Conservation (phyloP, 345 rosid genomes). For the Erodium maritimum region DNA sequence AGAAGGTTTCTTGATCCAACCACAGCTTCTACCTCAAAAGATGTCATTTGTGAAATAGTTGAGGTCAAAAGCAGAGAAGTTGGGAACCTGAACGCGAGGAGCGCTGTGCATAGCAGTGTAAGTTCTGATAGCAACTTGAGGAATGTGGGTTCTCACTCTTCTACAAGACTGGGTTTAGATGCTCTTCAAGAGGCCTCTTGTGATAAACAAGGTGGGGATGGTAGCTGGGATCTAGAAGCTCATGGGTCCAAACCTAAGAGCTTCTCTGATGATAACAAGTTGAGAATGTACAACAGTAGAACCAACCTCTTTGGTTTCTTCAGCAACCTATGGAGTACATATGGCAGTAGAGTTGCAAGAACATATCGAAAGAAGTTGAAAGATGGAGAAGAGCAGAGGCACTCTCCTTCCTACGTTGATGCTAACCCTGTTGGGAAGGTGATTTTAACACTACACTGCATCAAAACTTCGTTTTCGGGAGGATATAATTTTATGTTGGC, state of each 20-base stretch:
- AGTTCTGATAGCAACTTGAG: conserved; percentile 13
- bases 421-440: conserved; percentile 23
- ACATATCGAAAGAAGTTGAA: conserved; percentile 38
- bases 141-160: conserved; percentile 16
- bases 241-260: conserved; percentile 17
- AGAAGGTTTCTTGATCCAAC: conserved; percentile 36
- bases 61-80: conserved; percentile 17
- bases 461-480: background rate
- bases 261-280: conserved; percentile 17
- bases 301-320: conserved; percentile 14
- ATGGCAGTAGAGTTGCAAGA: conserved; percentile 13
- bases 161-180: conserved; percentile 17
- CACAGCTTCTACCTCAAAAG: conserved; percentile 27
- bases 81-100: conserved; percentile 13
- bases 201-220: conserved; percentile 16
- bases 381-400: conserved; percentile 44
- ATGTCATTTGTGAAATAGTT: conserved; percentile 30
- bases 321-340: conserved; percentile 17
- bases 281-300: conserved; percentile 10
- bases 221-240: conserved; percentile 39
- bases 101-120: conserved; percentile 6
- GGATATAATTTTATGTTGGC: background rate
- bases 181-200: conserved; percentile 20
- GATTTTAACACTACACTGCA: conserved; percentile 7
- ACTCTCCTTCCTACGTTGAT: conserved; percentile 12